A percentile compares a stretch with the other conserved stretches of the same genome.
Evolutionary conservation across 2,329 filamentous ascomycete genomes (phyloP).

Genomic region (Coniochaeta prunicola): DNA sequence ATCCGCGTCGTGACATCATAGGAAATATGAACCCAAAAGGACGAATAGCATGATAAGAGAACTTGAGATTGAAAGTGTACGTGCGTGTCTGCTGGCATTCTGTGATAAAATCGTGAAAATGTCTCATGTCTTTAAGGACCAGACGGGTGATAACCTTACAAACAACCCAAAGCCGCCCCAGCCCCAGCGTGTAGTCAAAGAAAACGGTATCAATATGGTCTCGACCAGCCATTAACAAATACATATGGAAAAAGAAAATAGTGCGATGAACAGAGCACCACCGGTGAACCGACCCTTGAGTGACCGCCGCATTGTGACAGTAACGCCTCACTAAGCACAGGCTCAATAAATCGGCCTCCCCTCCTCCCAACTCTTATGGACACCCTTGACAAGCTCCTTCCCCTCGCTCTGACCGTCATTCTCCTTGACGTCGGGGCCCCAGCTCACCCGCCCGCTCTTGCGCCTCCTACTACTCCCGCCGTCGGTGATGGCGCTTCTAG

Average conservation of each 20-base stretch:
- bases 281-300: too few species aligned
- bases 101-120: background rate
- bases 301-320: background rate
- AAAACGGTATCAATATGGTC: background rate
- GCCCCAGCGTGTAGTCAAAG: background rate
- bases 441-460: constrained; percentile 45
- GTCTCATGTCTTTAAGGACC: background rate
- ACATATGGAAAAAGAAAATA: background rate
- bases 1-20: too few species aligned
- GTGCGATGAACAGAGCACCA: background rate
- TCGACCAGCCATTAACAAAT: background rate
- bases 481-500: constrained; percentile 29
- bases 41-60: too few species aligned
- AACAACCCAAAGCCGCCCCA: background rate
- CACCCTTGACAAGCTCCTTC: constrained; percentile 12
- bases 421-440: constrained; percentile 29
- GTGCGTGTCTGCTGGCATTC: too few species aligned
- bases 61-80: too few species aligned
- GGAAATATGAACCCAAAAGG: too few species aligned
- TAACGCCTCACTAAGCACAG: background rate
- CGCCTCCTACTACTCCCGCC: constrained; percentile 33
- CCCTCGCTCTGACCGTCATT: constrained; percentile 17
- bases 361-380: constrained; percentile 32
- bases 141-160: background rate
- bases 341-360: constrained; percentile 18